phyloP scores from a whole-genome alignment of 2,329 filamentous ascomycete genomes.

The Gaeumannomyces tritici region DNA sequence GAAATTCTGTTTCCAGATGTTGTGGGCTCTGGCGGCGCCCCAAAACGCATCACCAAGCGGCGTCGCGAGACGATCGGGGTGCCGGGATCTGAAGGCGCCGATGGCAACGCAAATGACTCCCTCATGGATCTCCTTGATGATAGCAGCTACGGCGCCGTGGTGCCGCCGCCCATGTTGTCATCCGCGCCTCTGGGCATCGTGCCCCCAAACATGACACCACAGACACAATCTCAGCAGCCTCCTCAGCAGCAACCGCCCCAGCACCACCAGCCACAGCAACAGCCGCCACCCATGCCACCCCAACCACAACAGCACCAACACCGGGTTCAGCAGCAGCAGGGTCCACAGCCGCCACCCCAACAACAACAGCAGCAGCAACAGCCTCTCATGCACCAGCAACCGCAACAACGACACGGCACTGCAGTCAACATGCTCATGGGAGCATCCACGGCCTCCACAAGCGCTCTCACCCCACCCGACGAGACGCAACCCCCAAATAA shows the following conservation, averaged over 20 bases:
- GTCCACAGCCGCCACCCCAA: conserved; percentile 1
- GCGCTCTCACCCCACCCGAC: conserved; percentile 45
- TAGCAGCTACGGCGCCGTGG: conserved; percentile 13
- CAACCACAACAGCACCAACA: conserved; percentile 8
- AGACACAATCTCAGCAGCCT: conserved; percentile 7
- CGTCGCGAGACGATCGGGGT: conserved; percentile 37
- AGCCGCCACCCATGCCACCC: not conserved
- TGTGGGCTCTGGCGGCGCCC: conserved; percentile 48
- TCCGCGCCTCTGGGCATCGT: not conserved
- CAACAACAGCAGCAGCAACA: conserved; percentile 10
- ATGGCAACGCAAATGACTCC: conserved; percentile 27
- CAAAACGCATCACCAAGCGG: conserved; percentile 48
- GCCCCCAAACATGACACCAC: not conserved
- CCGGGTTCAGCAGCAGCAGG: conserved; percentile 11
- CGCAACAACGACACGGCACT: not conserved
- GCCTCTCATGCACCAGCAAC: conserved; percentile 11
- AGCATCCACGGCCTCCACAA: conserved; percentile 27
- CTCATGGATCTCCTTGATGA: conserved; percentile 35
- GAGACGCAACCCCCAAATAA: conserved; percentile 31
- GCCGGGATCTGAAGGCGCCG: conserved; percentile 32
- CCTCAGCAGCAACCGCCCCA: conserved; percentile 7
- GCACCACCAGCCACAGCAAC: conserved; percentile 8
- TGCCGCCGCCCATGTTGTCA: conserved; percentile 3
- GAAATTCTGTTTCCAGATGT: conserved; percentile 52
- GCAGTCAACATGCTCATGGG: conserved; percentile 10